Base-by-base conservation (phyloP, 441 rosid genomes). In the Eugenia klotzschiana region DNA sequence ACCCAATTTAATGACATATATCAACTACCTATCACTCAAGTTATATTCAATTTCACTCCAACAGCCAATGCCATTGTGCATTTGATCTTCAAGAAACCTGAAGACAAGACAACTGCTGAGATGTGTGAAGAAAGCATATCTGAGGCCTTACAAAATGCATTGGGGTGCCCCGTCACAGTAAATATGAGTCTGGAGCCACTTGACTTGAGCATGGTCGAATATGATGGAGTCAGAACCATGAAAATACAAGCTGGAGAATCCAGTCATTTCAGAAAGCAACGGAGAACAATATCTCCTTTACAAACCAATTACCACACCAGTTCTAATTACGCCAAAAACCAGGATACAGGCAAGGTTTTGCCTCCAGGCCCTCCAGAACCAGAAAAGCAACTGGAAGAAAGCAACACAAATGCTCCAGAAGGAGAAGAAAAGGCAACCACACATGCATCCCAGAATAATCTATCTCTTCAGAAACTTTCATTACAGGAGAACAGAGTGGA, bases 81-180 rank as follows among this genome's bases (percentile, higher is more conserved):
- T 57, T 80, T 87, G 83, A 83, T 85, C 69, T 85, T 85, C 81
- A 87, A 81, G 80, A 81, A 51, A 73, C 80, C 80, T 15, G 86
- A 85, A 74, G 87, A 87, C 84, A 87, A 83, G 86, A 52, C 27
- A 60, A 84, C 64, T 80, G 89, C 89, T 74, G 84, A 85, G 82
- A 81, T 85, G 83, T 81, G 84, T 16, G 89, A 87, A 85, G 86
- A 85, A 83, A 85, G 86, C 80, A 85, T 87, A 81, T 69, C 87
- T 58, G 79, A 69, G 55, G 89, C 84, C 79, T 84, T 85, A 51
- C 81, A 85, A 52, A 74, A 51, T n/a, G 83, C 87, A 40, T 54
- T 87, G 23, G 87, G 86, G 14, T 82, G 80, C 79, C 84, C 87
- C 33, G 85, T 87, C 55, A 85, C 81, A 79, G 54, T 87, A 53